Evolutionary conservation across 352 stramenopile species (phyloP).

Genomic region (Phytophthora megakarya): DNA sequence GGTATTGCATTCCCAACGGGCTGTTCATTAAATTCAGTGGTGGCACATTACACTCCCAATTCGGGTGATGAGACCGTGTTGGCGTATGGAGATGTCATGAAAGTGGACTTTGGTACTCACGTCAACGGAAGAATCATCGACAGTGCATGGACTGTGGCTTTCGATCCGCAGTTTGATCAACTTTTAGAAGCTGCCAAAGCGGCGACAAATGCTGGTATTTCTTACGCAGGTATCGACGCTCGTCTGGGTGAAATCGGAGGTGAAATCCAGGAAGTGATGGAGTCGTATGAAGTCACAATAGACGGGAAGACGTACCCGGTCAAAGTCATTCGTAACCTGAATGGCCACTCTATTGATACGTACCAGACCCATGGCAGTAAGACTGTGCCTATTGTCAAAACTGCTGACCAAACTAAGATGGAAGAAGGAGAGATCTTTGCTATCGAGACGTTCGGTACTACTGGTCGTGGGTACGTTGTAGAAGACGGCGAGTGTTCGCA

Average conservation of each 20-base stretch:
- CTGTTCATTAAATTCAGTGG: slow-evolving; percentile 97
- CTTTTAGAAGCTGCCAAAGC: slow-evolving; percentile 92
- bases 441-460: slow-evolving; percentile 97
- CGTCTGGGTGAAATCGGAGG: slow-evolving; percentile 62
- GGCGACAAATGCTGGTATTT: slow-evolving; percentile 94
- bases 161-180: slow-evolving; percentile 95
- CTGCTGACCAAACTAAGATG: slow-evolving; percentile 94
- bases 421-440: slow-evolving; percentile 98
- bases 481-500: slow-evolving; percentile 97
- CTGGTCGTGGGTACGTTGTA: slow-evolving; percentile 85
- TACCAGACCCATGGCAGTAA: slow-evolving; percentile 98
- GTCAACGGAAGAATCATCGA: slow-evolving; percentile 98
- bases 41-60: slow-evolving; percentile 98
- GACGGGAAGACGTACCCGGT: slow-evolving; percentile 95
- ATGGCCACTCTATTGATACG: slow-evolving; percentile 97
- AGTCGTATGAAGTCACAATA: slow-evolving; percentile 83
- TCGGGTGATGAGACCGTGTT: slow-evolving; percentile 94
- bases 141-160: slow-evolving; percentile 96
- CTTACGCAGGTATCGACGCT: slow-evolving; percentile 94
- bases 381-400: slow-evolving; percentile 97
- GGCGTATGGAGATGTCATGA: slow-evolving; percentile 97
- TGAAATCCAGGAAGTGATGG: slow-evolving; percentile 33
- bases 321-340: slow-evolving; percentile 97
- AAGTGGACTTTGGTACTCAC: slow-evolving; percentile 97
- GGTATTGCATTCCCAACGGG: slow-evolving; percentile 87